phyloP scores from a whole-genome alignment of 495 filamentous ascomycete species.

The Elasticomyces elasticus region DNA sequence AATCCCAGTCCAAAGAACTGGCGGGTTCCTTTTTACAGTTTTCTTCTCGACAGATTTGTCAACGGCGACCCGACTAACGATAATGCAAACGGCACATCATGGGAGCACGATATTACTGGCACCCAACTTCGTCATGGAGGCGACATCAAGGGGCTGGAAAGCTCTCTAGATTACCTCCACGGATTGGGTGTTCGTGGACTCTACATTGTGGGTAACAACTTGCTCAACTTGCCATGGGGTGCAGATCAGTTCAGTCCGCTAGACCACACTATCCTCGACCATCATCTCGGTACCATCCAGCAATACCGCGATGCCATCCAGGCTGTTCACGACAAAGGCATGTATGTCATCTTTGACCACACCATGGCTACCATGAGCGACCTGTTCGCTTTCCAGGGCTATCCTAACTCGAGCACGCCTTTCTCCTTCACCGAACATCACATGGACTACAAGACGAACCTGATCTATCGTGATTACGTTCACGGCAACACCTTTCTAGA shows the following conservation, averaged over 20 bases:
- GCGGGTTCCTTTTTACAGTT: conserved; percentile 62
- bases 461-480: conserved; percentile 49
- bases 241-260: conserved; percentile 55
- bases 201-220: conserved; percentile 57
- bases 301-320: conserved; percentile 54
- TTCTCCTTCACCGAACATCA: conserved; percentile 37
- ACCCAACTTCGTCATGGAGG: conserved; percentile 70
- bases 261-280: conserved; percentile 60
- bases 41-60: conserved; percentile 61
- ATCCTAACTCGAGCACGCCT: conserved; percentile 36
- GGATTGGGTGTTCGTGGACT: conserved; percentile 68
- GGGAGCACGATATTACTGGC: conserved; percentile 57
- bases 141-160: conserved; percentile 53
- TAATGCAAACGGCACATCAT: conserved; percentile 57
- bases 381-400: conserved; percentile 40
- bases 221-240: conserved; percentile 66
- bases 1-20: conserved; percentile 54
- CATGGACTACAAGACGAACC: conserved; percentile 35
- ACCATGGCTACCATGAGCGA: conserved; percentile 50
- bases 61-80: conserved; percentile 67
- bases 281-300: conserved; percentile 56
- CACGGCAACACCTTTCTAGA: conserved; percentile 48
- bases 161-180: conserved; percentile 63
- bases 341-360: conserved; percentile 66
- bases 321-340: conserved; percentile 57